Conservation (phyloP, 2,329 filamentous ascomycete species). For the Colletotrichum cuscutae region DNA sequence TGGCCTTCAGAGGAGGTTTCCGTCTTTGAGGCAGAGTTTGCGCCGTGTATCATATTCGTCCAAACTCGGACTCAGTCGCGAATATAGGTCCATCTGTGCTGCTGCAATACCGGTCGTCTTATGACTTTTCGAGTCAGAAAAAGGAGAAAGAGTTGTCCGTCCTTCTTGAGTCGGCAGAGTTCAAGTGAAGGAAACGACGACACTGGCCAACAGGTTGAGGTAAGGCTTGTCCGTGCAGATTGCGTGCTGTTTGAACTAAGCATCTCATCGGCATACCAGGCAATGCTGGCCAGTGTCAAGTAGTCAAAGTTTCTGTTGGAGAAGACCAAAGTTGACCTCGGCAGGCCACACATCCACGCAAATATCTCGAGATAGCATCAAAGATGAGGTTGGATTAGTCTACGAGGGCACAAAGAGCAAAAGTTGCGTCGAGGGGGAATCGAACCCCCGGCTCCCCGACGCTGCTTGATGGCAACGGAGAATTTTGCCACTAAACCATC, state of each 20-base stretch:
- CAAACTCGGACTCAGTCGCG: slow-evolving; percentile 1
- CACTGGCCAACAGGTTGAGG: neutral
- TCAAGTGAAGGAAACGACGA: neutral
- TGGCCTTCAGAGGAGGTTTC: neutral
- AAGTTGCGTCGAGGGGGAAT: slow-evolving; percentile 32
- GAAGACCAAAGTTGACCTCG: neutral
- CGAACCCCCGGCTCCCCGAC: slow-evolving; percentile 35
- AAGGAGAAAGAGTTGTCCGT: neutral
- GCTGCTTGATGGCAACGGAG: slow-evolving; percentile 34
- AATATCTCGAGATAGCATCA: neutral
- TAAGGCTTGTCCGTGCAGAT: neutral
- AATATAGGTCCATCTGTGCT: neutral
- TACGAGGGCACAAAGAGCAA: fast-evolving
- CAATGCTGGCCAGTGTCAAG: neutral
- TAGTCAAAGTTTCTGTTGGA: neutral
- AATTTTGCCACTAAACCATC: slow-evolving; percentile 37
- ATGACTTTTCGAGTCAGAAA: slow-evolving; percentile 5
- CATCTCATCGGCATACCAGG: neutral
- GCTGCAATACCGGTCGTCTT: neutral
- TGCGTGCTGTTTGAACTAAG: neutral
- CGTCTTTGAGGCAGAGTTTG: neutral
- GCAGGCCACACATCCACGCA: neutral
- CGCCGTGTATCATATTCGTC: slow-evolving; percentile 18
- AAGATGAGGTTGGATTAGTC: neutral
- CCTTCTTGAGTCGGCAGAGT: neutral